phyloP scores from a whole-genome alignment of 192 early-diverging fungal genomes.

The Polychytrium aggregatum region DNA sequence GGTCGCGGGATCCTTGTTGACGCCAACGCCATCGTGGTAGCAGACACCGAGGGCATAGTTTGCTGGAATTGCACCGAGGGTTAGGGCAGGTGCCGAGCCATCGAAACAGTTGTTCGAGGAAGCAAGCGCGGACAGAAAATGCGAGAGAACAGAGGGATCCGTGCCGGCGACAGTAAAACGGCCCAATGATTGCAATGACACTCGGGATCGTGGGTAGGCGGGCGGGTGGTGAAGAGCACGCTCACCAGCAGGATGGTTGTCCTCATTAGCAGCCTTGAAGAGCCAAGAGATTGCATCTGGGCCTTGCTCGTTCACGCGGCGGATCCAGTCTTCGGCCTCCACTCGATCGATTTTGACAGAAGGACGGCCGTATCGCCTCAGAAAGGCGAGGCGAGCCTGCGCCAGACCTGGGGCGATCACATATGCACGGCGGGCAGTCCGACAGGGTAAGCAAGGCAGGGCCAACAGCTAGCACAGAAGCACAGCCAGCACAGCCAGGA shows the following conservation, averaged over 20 bases:
- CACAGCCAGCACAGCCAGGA: no score
- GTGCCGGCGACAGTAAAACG: no score
- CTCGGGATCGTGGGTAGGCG: conserved; percentile 2
- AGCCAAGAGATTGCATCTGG: conserved; percentile 53
- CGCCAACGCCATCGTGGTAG: conserved; percentile 72
- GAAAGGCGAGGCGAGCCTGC: conserved; percentile 62
- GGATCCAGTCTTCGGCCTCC: conserved; percentile 70
- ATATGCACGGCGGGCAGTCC: conserved; percentile 31
- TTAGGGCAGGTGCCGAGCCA: no score
- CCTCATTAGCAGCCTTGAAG: conserved; percentile 38
- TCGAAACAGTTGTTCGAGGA: no score
- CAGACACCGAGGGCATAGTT: conserved; percentile 70
- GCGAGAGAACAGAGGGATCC: no score
- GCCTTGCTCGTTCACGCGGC: conserved; percentile 46
- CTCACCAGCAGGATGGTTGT: conserved; percentile 40
- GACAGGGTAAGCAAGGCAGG: neutral
- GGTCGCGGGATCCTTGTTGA: conserved; percentile 42
- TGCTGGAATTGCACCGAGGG: no score
- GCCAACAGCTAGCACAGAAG: neutral
- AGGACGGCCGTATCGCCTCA: conserved; percentile 71
- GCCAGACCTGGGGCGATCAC: no score
- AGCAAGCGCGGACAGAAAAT: no score
- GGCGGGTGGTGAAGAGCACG: conserved; percentile 5
- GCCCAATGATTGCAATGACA: no score
- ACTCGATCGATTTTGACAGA: conserved; percentile 62